Base-by-base conservation (phyloP, 2,329 filamentous ascomycete genomes). In the Penicillium sp. region DNA sequence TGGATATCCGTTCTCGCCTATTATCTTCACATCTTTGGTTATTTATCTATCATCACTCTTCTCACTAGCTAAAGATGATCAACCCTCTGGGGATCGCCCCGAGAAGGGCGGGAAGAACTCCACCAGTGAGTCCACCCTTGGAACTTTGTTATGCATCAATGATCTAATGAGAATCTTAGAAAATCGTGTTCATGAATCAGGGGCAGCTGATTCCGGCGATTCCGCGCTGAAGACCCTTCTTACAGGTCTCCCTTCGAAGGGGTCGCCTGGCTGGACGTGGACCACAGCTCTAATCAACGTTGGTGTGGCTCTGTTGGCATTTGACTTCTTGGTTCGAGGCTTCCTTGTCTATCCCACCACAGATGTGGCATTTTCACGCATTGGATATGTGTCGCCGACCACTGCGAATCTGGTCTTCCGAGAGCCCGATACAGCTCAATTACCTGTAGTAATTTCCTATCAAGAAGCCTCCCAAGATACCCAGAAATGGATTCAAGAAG, bases 371-470 rank as follows among this genome's bases (percentile, higher is more conserved):
- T 96, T 99, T 72, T 90, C 90, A 41, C 85, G 95, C 9, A 79
- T 96, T 16, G 95, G 95, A 26, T 93, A 93, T 71, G 88, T 98
- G 27, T 96, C 92, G 5, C 84, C 90, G 19, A 84, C 82, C 0
- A 88, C 88, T 55, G 95, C 92, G 22, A 92, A 86, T 59, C 82
- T 99, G 39, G 78, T 99, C 27, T 81, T 99, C 47, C 85, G 95
- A 56, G 95, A 98, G 73, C 91, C 95, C 1, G 85, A 96, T 64
- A 80, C 85, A 51, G 72, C 82, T 33, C 86, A 89, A 65, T 83
- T 96, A 70, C 92, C 93, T 0, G 76, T 96, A n/a, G 86, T 81
- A 1, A 78, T 95, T 10, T 87, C 90, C 50, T 86, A 84, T 62
- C 75, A 79, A 39, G 72, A 77, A 51, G 70, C 76, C 39, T 53